phyloP scores from a whole-genome alignment of 257 asterid species.

The Fraxinus cuspidata region DNA sequence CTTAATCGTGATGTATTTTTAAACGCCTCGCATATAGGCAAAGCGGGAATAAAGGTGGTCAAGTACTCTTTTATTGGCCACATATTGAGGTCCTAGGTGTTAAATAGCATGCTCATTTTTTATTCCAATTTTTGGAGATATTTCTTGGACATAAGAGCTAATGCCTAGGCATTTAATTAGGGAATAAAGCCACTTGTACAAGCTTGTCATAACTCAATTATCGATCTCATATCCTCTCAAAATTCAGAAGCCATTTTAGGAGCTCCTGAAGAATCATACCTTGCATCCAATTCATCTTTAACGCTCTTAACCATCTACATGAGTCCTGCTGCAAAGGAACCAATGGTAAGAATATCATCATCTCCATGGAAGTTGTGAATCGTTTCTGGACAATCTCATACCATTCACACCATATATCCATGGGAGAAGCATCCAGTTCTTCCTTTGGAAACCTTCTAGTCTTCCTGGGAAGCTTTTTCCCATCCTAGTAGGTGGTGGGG shows the following conservation, averaged over 20 bases:
- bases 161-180: too few species aligned
- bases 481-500: constrained; percentile 76
- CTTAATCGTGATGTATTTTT: too few species aligned
- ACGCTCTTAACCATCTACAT: constrained; percentile 50
- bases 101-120: too few species aligned
- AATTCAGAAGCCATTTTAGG: constrained; percentile 47
- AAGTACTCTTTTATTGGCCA: too few species aligned
- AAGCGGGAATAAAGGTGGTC: too few species aligned
- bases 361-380: constrained; percentile 42
- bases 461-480: constrained; percentile 64
- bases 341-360: constrained; percentile 51
- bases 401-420: constrained; percentile 35
- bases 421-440: constrained; percentile 53
- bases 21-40: too few species aligned
- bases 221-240: constrained; percentile 37
- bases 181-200: too few species aligned
- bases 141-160: too few species aligned
- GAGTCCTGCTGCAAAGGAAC: constrained; percentile 51
- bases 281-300: constrained; percentile 40
- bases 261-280: constrained; percentile 34
- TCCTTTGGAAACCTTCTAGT: constrained; percentile 64
- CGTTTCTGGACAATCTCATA: constrained; percentile 35
- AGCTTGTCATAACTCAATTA: constrained; percentile 48
- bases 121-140: too few species aligned
- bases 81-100: too few species aligned